These are phyloP conservation scores for Pichia sp. DNA, from an alignment of 1,139 yeast genomes.

Conservation along the genomic window DNA sequence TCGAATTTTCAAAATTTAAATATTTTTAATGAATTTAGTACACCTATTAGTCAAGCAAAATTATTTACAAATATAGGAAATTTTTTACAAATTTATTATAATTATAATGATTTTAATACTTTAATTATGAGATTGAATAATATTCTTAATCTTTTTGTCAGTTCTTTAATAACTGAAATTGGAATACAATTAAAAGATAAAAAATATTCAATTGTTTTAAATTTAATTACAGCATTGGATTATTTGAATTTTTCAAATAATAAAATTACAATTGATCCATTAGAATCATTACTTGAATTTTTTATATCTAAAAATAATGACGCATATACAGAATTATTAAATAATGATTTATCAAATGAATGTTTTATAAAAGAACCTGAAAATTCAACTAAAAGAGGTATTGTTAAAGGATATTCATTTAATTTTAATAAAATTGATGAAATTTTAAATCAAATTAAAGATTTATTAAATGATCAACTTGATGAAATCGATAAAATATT, in stretches of 20 bases:
- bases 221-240: constrained; percentile 32
- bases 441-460: constrained; percentile 20
- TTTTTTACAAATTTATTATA: constrained; percentile 36
- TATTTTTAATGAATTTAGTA: constrained; percentile 41
- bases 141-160: constrained; percentile 66
- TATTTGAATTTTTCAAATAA: constrained; percentile 31
- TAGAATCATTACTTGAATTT: constrained; percentile 41
- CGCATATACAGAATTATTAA: constrained; percentile 22
- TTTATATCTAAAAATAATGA: constrained; percentile 32
- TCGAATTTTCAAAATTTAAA: constrained; percentile 38
- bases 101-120: constrained; percentile 29
- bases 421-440: constrained; percentile 22
- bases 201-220: constrained; percentile 33
- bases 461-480: constrained; percentile 23
- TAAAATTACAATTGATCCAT: constrained; percentile 35
- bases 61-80: constrained; percentile 27
- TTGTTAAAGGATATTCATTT: constrained; percentile 27
- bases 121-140: constrained; percentile 41
- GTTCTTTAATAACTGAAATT: constrained; percentile 64
- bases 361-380: constrained; percentile 12
- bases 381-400: constrained; percentile 19
- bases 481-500: constrained; percentile 26
- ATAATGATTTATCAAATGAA: constrained; percentile 17
- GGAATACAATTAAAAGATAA: constrained; percentile 52
- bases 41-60: constrained; percentile 46